Evolutionary conservation across 371 early-diverging fungal species (phyloP).

Genomic region (Actinomucor elegans): DNA sequence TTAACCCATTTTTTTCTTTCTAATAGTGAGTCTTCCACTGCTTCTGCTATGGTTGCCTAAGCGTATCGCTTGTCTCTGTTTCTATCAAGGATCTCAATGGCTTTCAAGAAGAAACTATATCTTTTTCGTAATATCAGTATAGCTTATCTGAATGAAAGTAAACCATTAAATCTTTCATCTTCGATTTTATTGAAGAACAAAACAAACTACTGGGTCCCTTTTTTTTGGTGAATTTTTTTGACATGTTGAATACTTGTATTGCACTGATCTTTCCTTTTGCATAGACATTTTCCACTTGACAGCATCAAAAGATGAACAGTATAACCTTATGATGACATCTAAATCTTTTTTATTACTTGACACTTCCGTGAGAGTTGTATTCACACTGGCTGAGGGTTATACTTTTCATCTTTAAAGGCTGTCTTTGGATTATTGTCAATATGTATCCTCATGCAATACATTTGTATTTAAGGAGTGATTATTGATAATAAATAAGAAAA

Average conservation of each 20-base stretch:
- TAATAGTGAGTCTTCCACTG: conserved; percentile 52
- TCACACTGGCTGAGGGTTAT: conserved; percentile 28
- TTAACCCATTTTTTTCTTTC: conserved; percentile 36
- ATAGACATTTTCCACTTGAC: not conserved
- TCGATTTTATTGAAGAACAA: too few species aligned
- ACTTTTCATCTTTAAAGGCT: too few species aligned
- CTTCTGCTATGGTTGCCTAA: conserved; percentile 27
- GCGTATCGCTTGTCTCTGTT: not conserved
- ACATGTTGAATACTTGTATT: conserved; percentile 46
- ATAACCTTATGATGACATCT: conserved; percentile 17
- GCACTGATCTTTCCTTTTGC: not conserved
- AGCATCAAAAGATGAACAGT: not conserved
- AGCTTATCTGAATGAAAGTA: not conserved
- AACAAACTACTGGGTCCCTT: too few species aligned
- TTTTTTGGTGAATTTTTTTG: too few species aligned
- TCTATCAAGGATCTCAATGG: not conserved
- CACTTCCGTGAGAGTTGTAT: conserved; percentile 24
- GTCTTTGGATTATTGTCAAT: too few species aligned
- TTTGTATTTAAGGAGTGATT: too few species aligned
- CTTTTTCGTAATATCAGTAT: conserved; percentile 11
- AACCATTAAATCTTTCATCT: not conserved
- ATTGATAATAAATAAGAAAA: too few species aligned
- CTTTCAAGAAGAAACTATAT: conserved; percentile 13
- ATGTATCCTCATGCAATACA: too few species aligned
- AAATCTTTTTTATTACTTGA: conserved; percentile 9